phyloP scores from a whole-genome alignment of 805 yeast genomes.

The Tetrapisispora pingtungensis region DNA sequence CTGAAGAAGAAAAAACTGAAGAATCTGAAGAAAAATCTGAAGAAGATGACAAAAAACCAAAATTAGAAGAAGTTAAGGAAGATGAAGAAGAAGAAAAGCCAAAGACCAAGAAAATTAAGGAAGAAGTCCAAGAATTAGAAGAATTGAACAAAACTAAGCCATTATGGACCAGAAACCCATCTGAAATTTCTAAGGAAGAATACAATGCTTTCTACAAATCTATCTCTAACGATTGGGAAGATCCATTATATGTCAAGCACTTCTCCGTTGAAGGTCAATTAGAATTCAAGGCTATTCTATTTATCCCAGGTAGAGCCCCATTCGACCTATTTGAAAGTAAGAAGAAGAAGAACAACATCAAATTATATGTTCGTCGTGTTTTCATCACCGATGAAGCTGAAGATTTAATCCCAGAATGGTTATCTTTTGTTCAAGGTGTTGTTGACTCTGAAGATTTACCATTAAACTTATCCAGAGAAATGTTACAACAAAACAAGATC shows the following conservation, averaged over 20 bases:
- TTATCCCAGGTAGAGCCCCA: conserved; percentile 98
- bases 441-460: conserved; percentile 99
- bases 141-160: conserved; percentile 99
- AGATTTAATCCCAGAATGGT: conserved; percentile 98
- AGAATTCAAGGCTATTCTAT: conserved; percentile 96
- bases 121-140: conserved; percentile 89
- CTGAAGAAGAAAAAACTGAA: conserved; percentile 39
- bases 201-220: conserved; percentile 99
- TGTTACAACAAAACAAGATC: conserved; percentile 99
- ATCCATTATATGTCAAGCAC: conserved; percentile 98
- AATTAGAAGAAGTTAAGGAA: conserved; percentile 48
- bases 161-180: conserved; percentile 97
- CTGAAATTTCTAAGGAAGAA: conserved; percentile 95
- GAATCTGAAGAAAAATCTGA: conserved; percentile 35
- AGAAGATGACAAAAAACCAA: conserved; percentile 58
- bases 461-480: conserved; percentile 98
- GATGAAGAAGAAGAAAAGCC: conserved; percentile 63
- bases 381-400: conserved; percentile 99
- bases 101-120: conserved; percentile 84
- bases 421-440: conserved; percentile 95
- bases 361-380: conserved; percentile 97
- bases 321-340: conserved; percentile 95
- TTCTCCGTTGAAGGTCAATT: conserved; percentile 99
- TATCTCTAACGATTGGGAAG: conserved; percentile 99
- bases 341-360: conserved; percentile 98